A percentile compares a stretch with the other conserved stretches of the same genome.
These are phyloP conservation scores for Daldinia caldariorum DNA, from an alignment of 495 filamentous ascomycete genomes.

Conservation along the genomic window DNA sequence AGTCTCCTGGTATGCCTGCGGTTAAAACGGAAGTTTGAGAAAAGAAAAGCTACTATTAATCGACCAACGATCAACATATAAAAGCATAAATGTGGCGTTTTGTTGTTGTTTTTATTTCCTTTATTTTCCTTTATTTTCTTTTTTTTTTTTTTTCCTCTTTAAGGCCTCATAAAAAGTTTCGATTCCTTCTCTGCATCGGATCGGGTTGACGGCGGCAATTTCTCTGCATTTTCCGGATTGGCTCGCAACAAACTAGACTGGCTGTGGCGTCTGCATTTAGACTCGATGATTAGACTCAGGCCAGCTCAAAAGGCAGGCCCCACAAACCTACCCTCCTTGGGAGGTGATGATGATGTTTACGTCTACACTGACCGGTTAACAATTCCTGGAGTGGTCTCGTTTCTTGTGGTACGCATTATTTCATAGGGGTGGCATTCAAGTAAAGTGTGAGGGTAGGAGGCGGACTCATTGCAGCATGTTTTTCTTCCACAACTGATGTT, in stretches of 20 bases:
- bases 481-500: slow-evolving; percentile 26
- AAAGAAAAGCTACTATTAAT: slow-evolving; percentile 22
- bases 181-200: slow-evolving; percentile 54
- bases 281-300: slow-evolving; percentile 50
- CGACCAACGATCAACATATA: slow-evolving; percentile 25
- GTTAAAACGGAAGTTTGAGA: slow-evolving; percentile 48
- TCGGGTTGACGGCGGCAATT: slow-evolving; percentile 56
- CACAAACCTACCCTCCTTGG: slow-evolving; percentile 31
- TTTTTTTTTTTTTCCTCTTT: slow-evolving; percentile 3
- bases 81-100: slow-evolving; percentile 42
- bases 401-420: slow-evolving; percentile 43
- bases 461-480: slow-evolving; percentile 39
- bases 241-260: slow-evolving; percentile 57
- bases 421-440: slow-evolving; percentile 46
- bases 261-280: slow-evolving; percentile 51
- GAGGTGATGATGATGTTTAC: slow-evolving; percentile 49
- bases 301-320: slow-evolving; percentile 37
- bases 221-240: slow-evolving; percentile 57
- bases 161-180: slow-evolving; percentile 46
- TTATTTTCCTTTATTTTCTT: background rate
- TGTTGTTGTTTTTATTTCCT: slow-evolving; percentile 33
- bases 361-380: slow-evolving; percentile 40
- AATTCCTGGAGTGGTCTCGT: slow-evolving; percentile 41
- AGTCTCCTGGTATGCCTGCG: slow-evolving; percentile 47
- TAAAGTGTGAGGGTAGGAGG: slow-evolving; percentile 33